Percentiles rank a stretch among this genome's conserved stretches.
Conservation (phyloP, 106 monocot species). For the Triglochin maritima region DNA sequence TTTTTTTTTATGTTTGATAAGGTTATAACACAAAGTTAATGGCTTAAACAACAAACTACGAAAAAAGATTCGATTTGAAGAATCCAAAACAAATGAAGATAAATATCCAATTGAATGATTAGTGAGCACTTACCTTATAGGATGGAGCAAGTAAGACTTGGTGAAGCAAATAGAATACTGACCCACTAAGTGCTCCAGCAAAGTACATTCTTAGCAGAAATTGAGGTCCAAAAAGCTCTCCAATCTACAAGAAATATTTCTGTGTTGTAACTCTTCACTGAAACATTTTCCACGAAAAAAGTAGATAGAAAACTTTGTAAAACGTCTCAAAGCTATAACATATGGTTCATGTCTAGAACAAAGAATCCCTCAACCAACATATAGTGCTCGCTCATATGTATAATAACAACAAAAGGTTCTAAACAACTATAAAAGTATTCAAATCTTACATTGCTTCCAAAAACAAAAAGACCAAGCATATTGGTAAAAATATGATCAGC, state of each 20-base stretch:
- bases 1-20: neutral
- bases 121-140: conserved; percentile 23
- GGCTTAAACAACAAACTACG: neutral
- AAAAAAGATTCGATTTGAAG: neutral
- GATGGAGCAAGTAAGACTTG: conserved; percentile 24
- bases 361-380: neutral
- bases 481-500: conserved; percentile 53
- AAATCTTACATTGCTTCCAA: conserved; percentile 59
- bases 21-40: neutral
- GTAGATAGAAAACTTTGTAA: no score
- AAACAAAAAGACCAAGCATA: conserved; percentile 90
- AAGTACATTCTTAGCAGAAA: conserved; percentile 77
- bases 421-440: neutral
- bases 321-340: no score
- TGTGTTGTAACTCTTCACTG: no score
- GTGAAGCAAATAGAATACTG: conserved; percentile 63
- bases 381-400: neutral
- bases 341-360: neutral
- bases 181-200: conserved; percentile 77
- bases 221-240: conserved; percentile 57
- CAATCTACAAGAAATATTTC: conserved; percentile 27
- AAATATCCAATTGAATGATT: neutral
- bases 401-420: neutral
- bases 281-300: no score
- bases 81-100: neutral